A percentile compares a stretch with the other conserved stretches of the same genome.
These are phyloP conservation scores for Puccinellia tenuiflora DNA, from an alignment of 176 grass and related monocot genomes.

Conservation along the genomic window DNA sequence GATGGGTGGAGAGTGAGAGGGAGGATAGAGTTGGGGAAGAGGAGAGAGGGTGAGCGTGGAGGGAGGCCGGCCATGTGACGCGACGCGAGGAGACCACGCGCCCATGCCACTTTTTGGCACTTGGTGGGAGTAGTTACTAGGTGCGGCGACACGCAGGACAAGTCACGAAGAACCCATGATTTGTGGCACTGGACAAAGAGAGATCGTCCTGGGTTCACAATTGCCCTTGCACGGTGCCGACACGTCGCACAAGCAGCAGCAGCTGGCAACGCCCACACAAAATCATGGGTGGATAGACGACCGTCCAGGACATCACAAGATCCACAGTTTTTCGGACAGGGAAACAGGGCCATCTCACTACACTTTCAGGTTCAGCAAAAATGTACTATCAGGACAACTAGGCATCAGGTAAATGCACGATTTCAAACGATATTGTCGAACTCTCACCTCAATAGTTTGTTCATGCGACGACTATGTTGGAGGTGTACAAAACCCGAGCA, in stretches of 20 bases:
- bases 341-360: not conserved
- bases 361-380: not conserved
- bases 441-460: not conserved
- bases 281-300: not conserved
- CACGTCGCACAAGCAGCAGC: not conserved
- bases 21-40: not conserved
- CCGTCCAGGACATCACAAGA: not conserved
- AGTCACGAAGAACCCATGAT: not conserved
- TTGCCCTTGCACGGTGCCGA: not conserved
- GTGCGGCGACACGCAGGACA: not conserved
- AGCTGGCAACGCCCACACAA: not conserved
- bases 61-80: constrained; percentile 43
- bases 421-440: not conserved
- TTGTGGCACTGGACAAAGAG: not conserved
- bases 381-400: not conserved
- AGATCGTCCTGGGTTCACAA: not conserved
- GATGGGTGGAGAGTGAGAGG: not conserved
- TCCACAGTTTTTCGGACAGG: not conserved
- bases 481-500: not conserved
- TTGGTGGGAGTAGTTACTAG: no score
- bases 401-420: not conserved
- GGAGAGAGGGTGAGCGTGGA: constrained; percentile 52
- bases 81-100: constrained; percentile 11
- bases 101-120: not conserved
- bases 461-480: not conserved